These are phyloP conservation scores for Periconia sp. DNA, from an alignment of 2,329 filamentous ascomycete species.

Conservation along the genomic window DNA sequence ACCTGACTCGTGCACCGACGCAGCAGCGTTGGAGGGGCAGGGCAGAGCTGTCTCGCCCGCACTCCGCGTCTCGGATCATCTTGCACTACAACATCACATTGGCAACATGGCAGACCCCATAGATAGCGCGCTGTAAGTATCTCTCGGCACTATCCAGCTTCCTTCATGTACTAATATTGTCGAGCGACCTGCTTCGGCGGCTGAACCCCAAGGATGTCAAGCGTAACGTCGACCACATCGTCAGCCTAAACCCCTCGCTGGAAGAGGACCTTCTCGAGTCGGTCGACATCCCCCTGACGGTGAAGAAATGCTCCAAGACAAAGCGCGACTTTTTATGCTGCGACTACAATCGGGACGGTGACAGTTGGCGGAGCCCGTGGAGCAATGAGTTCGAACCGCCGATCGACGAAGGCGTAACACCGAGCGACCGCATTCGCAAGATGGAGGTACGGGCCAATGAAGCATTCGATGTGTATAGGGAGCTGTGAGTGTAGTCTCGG, in stretches of 20 bases:
- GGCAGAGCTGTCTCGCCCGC: constrained; percentile 16
- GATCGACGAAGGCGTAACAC: constrained; percentile 81
- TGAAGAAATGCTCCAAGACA: constrained; percentile 84
- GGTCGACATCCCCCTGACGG: constrained; percentile 91
- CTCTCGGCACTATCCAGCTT: not conserved
- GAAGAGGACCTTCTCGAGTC: constrained; percentile 98
- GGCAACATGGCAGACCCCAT: constrained; percentile 44
- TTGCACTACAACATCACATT: constrained; percentile 11
- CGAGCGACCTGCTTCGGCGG: constrained; percentile 94
- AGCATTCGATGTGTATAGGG: constrained; percentile 94
- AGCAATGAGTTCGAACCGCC: constrained; percentile 97
- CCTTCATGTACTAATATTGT: constrained; percentile 15
- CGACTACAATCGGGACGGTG: constrained; percentile 99
- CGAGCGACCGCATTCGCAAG: constrained; percentile 87
- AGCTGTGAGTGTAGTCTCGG: constrained; percentile 63
- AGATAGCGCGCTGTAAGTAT: constrained; percentile 75
- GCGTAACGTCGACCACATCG: constrained; percentile 85
- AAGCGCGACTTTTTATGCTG: constrained; percentile 96
- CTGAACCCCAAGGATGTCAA: constrained; percentile 94
- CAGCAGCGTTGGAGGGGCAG: constrained; percentile 22
- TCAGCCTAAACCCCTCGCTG: constrained; percentile 85
- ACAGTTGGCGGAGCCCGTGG: constrained; percentile 98
- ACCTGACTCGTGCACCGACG: constrained; percentile 11
- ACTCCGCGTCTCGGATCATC: constrained; percentile 9
- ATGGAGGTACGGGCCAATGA: constrained; percentile 96